phyloP scores from a whole-genome alignment of 2,329 filamentous ascomycete genomes.

The Paecilomyces fulvus region DNA sequence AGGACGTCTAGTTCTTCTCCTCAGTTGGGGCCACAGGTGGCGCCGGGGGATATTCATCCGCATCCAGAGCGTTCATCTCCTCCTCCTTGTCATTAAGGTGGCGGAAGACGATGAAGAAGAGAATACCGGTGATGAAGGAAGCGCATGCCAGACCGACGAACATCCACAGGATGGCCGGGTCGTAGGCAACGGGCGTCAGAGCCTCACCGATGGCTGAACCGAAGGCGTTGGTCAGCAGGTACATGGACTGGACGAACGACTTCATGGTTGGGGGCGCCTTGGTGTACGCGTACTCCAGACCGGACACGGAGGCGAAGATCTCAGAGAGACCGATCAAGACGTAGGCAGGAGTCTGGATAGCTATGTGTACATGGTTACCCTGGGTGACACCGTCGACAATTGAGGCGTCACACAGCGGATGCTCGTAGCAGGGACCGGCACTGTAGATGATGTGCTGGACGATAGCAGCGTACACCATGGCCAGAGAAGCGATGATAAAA shows the following conservation, averaged over 20 bases:
- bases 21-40: background rate
- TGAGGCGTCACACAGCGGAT: conserved; percentile 26
- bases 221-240: conserved; percentile 51
- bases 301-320: conserved; percentile 56
- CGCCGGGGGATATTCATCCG: conserved; percentile 15
- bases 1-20: background rate
- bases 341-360: conserved; percentile 38
- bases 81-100: conserved; percentile 43
- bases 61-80: conserved; percentile 42
- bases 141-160: conserved; percentile 50
- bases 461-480: conserved; percentile 54
- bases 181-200: conserved; percentile 50
- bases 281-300: conserved; percentile 65
- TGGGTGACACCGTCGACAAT: conserved; percentile 20
- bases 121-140: conserved; percentile 40
- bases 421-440: conserved; percentile 44
- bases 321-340: conserved; percentile 44
- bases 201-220: conserved; percentile 53
- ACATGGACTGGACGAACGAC: conserved; percentile 51
- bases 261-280: conserved; percentile 64
- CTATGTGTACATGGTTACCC: conserved; percentile 37
- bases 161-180: conserved; percentile 61
- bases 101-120: conserved; percentile 47
- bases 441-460: conserved; percentile 50
- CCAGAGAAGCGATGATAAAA: conserved; percentile 56